Conservation (phyloP, 1,284 basidiomycete species). For the Inonotus hispidus region DNA sequence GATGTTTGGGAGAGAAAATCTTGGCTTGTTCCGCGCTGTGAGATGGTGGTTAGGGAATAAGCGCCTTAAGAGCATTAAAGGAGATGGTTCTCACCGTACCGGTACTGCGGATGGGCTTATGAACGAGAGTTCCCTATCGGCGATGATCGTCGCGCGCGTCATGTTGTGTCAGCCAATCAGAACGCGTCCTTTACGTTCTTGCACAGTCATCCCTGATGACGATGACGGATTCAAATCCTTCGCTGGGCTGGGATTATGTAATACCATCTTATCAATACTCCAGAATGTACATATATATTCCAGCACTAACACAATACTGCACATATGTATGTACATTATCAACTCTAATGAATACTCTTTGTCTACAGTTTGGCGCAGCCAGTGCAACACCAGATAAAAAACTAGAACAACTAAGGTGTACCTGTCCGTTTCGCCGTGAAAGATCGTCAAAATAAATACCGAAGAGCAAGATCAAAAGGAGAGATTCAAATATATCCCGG, state of each 20-base stretch:
- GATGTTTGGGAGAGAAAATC: not conserved
- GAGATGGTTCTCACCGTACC: not conserved
- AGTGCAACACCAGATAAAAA: not conserved
- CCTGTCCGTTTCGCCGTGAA: not conserved
- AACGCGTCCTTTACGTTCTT: not conserved
- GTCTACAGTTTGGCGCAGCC: constrained; percentile 1
- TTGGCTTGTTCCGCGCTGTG: not conserved
- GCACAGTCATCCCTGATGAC: not conserved
- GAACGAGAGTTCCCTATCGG: not conserved
- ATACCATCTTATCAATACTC: not conserved
- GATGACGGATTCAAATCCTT: too few species aligned
- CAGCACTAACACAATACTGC: not conserved
- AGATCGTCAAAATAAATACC: constrained; percentile 1
- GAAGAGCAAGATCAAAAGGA: not conserved
- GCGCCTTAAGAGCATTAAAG: not conserved
- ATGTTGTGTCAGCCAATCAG: constrained; percentile 8
- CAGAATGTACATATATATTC: not conserved
- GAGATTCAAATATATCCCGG: not conserved
- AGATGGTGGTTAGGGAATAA: not conserved
- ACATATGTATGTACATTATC: not conserved
- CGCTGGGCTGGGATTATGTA: too few species aligned
- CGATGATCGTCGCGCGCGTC: not conserved
- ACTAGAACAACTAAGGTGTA: not conserved
- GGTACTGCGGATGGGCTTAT: not conserved
- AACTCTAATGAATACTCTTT: not conserved